Conservation (phyloP, 2,329 filamentous ascomycete genomes). For the Colletotrichum filicis region DNA sequence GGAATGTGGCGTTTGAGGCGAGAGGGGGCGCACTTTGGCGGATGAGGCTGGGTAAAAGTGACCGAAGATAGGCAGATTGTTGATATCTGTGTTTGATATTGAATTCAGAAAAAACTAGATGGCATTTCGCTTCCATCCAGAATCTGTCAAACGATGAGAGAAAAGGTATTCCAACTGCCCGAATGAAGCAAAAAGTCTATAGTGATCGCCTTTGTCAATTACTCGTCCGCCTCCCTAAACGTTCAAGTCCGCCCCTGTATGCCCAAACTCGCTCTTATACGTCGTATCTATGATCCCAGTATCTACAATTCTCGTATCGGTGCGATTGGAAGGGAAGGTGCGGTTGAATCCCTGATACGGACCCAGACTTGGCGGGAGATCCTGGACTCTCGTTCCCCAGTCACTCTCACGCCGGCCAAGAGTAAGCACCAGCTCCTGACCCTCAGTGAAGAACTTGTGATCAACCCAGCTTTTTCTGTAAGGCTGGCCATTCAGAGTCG, state of each 20-base stretch:
- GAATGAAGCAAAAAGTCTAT: background rate
- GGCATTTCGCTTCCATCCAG: too few species aligned
- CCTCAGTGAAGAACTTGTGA: constrained; percentile 75
- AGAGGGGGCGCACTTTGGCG: background rate
- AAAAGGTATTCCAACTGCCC: background rate
- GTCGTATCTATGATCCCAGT: background rate
- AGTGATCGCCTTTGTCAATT: too few species aligned
- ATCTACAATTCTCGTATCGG: background rate
- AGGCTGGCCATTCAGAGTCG: constrained; percentile 67
- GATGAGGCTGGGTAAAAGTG: background rate
- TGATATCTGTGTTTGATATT: too few species aligned
- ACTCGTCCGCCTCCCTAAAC: background rate
- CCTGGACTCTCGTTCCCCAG: constrained; percentile 70
- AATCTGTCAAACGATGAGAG: background rate
- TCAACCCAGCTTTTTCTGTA: constrained; percentile 76
- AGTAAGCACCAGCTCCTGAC: constrained; percentile 71
- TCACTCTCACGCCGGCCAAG: constrained; percentile 69
- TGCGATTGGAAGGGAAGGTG: constrained; percentile 27
- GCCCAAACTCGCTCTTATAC: constrained; percentile 16
- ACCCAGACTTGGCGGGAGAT: constrained; percentile 70
- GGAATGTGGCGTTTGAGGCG: too few species aligned
- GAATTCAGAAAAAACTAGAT: too few species aligned
- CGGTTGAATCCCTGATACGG: constrained; percentile 47
- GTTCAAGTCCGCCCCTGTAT: background rate
- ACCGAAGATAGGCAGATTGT: background rate